phyloP scores from a whole-genome alignment of 2,329 filamentous ascomycete species.

The Sporothrix euskadiensis region DNA sequence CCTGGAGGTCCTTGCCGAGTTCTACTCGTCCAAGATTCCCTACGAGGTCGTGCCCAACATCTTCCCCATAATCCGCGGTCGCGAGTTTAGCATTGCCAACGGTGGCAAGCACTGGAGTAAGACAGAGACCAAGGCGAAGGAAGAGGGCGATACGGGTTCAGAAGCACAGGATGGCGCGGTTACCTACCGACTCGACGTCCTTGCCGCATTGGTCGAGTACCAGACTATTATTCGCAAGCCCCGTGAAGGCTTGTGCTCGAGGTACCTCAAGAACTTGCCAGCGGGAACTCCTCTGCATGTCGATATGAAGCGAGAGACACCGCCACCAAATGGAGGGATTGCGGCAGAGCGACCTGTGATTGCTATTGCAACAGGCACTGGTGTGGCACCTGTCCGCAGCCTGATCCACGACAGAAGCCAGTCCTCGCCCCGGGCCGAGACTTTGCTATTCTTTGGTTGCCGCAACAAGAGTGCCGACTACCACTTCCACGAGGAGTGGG shows the following conservation, averaged over 20 bases:
- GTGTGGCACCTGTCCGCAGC: slow-evolving; percentile 79
- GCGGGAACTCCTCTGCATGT: slow-evolving; percentile 61
- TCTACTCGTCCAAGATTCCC: slow-evolving; percentile 79
- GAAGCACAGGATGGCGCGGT: neutral
- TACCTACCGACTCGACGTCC: slow-evolving; percentile 59
- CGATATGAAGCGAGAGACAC: slow-evolving; percentile 56
- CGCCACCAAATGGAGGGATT: slow-evolving; percentile 45
- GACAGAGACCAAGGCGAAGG: neutral
- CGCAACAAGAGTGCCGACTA: slow-evolving; percentile 74
- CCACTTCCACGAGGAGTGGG: slow-evolving; percentile 80
- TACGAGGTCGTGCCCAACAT: slow-evolving; percentile 69
- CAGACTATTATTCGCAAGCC: slow-evolving; percentile 81
- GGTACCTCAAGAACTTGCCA: slow-evolving; percentile 71
- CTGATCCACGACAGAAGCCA: slow-evolving; percentile 72
- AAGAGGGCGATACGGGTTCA: neutral
- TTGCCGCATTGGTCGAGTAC: slow-evolving; percentile 89
- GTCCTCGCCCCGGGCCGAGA: slow-evolving; percentile 37
- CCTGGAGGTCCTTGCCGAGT: slow-evolving; percentile 88
- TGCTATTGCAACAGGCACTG: slow-evolving; percentile 82
- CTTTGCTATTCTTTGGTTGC: slow-evolving; percentile 79
- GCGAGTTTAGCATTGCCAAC: slow-evolving; percentile 91
- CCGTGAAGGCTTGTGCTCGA: slow-evolving; percentile 84
- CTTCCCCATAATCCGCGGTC: slow-evolving; percentile 79
- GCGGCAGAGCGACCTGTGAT: slow-evolving; percentile 60
- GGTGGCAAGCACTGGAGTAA: slow-evolving; percentile 47